Base-by-base conservation (phyloP, 495 filamentous ascomycete species). In the Tuber borchii region DNA sequence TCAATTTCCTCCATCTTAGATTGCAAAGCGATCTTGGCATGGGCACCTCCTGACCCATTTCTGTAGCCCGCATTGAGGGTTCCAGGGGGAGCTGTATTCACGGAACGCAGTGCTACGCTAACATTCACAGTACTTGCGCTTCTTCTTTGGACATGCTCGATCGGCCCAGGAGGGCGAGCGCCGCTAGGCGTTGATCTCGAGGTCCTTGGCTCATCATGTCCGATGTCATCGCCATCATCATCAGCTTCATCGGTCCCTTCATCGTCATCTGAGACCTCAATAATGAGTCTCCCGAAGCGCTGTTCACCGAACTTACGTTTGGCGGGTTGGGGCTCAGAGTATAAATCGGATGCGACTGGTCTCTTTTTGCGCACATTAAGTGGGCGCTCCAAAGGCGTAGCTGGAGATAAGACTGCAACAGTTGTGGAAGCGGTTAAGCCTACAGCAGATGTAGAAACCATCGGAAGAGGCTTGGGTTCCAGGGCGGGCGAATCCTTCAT, bases 261-360 rank as follows among this genome's bases (percentile, higher is more conserved):
- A 37, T 88, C 88, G 70, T 88, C 84, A 40, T 85, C 84, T 43
- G 85, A 97, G 46, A 96, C 90, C 74, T 97, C 92, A 81, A 97
- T 97, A 42, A 93, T 87, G 22, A 92, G 81, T 16, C 84, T 85
- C 8, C 82, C 81, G 31, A 78, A 74, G 39, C 75, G 76, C 74
- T 83, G 81, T 46, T 81, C 79, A 45, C 87, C 88, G 76, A 91
- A 91, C 22, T 88, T 87, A 71, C 90, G 89, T 81, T 93, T 95
- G 43, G 86, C 80, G n/a, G 86, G 82, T 22, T 81, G 83, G 19
- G 78, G 71, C 26, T 84, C 80, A 31, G 85, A 86, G 72, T 90
- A 89, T 77, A 97, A 94, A 81, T 97, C 94, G 20, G 92, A 88
- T 48, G 94, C 93, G 68, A 92, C 91, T n/a, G 92, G 93, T 34